Evolutionary conservation across 306 rosid species (phyloP).

Genomic region (Clitoria ternatea): DNA sequence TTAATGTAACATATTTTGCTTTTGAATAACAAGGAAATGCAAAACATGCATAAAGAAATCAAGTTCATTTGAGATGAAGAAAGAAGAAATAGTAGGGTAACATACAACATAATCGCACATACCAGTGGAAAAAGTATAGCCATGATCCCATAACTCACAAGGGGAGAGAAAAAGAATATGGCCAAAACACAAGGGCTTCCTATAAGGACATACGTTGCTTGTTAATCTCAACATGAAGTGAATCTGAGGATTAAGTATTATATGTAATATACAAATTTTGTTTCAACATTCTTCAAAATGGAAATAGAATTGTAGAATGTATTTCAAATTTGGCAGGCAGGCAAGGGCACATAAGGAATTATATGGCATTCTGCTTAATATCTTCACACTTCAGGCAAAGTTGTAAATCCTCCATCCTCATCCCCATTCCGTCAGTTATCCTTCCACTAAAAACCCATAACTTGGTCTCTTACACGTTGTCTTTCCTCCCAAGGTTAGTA

Average conservation of each 20-base stretch:
- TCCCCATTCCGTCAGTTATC: not conserved
- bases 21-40: constrained; percentile 6
- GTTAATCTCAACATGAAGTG: constrained; percentile 23
- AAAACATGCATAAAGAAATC: not conserved
- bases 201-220: constrained; percentile 38
- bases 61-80: constrained; percentile 5
- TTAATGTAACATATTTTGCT: not conserved
- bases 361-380: not conserved
- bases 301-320: constrained; percentile 4
- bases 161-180: constrained; percentile 74
- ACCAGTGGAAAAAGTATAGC: constrained; percentile 91
- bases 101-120: constrained; percentile 20
- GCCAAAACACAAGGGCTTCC: constrained; percentile 95
- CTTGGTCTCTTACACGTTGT: not conserved
- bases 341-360: constrained; percentile 1
- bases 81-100: constrained; percentile 1
- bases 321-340: constrained; percentile 7
- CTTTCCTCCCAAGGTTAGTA: not conserved
- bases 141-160: constrained; percentile 87
- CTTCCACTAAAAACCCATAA: constrained; percentile 1
- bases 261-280: not conserved
- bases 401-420: not conserved
- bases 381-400: not conserved
- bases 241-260: constrained; percentile 12
- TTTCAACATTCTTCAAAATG: not conserved